These are phyloP conservation scores for Xylaria sp. DNA, from an alignment of 2,329 filamentous ascomycete species.

Conservation along the genomic window DNA sequence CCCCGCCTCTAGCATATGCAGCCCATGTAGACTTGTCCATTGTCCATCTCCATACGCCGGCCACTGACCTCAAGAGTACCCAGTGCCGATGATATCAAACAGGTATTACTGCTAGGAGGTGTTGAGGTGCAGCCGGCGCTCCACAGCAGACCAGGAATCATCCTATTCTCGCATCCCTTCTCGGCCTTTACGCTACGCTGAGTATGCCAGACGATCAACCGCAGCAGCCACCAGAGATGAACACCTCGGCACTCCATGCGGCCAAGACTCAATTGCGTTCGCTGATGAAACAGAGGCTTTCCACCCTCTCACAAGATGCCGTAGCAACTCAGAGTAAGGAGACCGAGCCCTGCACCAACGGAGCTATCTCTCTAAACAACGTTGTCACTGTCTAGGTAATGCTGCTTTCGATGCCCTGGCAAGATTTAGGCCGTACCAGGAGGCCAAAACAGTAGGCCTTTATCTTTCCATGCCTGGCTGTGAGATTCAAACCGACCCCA, in stretches of 20 bases:
- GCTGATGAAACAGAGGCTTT: conserved; percentile 74
- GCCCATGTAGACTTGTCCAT: not conserved
- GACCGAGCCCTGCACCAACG: conserved; percentile 11
- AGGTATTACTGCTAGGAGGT: not conserved
- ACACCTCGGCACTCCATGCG: conserved; percentile 60
- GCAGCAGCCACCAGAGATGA: conserved; percentile 47
- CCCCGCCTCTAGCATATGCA: conserved; percentile 19
- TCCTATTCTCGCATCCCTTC: conserved; percentile 20
- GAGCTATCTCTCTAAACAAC: conserved; percentile 24
- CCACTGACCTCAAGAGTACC: not conserved
- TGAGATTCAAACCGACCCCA: conserved; percentile 84
- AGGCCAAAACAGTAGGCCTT: conserved; percentile 80
- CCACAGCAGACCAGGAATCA: conserved; percentile 9
- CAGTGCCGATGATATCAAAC: not conserved
- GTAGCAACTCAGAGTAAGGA: conserved; percentile 76
- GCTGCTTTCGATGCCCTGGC: conserved; percentile 73
- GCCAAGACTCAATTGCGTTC: conserved; percentile 82
- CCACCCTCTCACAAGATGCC: conserved; percentile 69
- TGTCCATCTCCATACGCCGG: not conserved
- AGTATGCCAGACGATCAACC: conserved; percentile 40
- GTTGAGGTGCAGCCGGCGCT: conserved; percentile 4
- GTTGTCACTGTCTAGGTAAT: conserved; percentile 62
- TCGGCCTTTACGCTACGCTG: conserved; percentile 1
- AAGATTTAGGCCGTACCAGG: conserved; percentile 76
- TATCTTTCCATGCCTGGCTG: conserved; percentile 93